Evolutionary conservation across 1,284 basidiomycete species (phyloP).

Genomic region (Papiliotrema laurentii): DNA sequence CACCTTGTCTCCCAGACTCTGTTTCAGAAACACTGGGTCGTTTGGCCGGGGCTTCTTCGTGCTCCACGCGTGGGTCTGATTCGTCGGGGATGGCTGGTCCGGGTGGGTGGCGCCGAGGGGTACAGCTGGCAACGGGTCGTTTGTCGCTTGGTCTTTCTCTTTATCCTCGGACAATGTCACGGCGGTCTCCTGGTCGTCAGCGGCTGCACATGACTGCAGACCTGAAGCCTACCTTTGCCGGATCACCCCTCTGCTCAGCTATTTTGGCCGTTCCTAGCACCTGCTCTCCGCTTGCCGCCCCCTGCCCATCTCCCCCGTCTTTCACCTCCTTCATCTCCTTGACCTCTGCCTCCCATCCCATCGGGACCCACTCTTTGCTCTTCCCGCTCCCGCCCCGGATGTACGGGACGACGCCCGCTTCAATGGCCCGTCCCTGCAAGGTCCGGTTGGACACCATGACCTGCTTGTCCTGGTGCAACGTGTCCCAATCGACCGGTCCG

Average conservation of each 20-base stretch:
- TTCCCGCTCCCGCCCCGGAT: conserved; percentile 19
- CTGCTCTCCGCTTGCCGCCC: neutral
- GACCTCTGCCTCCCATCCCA: conserved; percentile 18
- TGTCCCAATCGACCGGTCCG: conserved; percentile 6
- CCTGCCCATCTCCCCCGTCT: neutral
- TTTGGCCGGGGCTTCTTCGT: neutral
- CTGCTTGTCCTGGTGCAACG: conserved; percentile 19
- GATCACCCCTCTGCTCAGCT: neutral
- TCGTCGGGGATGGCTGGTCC: neutral
- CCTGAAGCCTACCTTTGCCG: neutral
- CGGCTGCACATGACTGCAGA: no score
- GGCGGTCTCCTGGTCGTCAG: no score
- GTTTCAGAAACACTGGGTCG: neutral
- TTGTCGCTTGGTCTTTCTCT: no score
- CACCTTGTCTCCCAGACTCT: conserved; percentile 36
- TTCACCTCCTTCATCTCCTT: neutral
- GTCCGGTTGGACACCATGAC: conserved; percentile 27
- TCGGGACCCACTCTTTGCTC: conserved; percentile 25
- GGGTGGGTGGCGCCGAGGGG: neutral
- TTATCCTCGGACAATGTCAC: no score
- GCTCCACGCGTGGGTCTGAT: neutral
- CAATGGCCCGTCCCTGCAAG: conserved; percentile 14
- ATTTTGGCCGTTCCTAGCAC: neutral
- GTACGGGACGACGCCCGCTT: conserved; percentile 27
- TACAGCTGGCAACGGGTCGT: no score